Conservation (phyloP, 441 rosid genomes). For the Flueggea neowawraea region DNA sequence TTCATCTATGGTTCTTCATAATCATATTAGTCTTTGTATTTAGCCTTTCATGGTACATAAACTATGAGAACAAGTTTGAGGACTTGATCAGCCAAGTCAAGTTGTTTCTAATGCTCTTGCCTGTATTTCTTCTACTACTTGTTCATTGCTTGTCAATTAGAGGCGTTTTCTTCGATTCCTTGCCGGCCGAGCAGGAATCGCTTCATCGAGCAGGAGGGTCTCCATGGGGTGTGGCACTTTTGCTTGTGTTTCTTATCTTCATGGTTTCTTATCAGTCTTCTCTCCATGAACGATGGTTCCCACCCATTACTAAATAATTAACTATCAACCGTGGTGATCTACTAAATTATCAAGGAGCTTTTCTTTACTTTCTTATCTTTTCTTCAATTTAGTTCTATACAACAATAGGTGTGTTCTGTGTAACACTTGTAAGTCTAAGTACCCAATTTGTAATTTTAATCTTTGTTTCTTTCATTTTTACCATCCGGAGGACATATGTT, state of each 20-base stretch:
- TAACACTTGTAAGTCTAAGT: too few relatives aligned
- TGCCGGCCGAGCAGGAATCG: constrained; percentile 55
- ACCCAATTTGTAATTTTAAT: too few relatives aligned
- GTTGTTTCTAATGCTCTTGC: constrained; percentile 54
- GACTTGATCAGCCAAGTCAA: constrained; percentile 52
- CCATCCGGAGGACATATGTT: too few relatives aligned
- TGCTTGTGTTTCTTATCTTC: constrained; percentile 57
- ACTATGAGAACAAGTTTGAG: constrained; percentile 54
- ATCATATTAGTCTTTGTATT: constrained; percentile 37
- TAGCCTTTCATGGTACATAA: constrained; percentile 72
- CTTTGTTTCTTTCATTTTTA: too few relatives aligned
- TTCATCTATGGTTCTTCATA: constrained; percentile 56
- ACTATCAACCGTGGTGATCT: neutral
- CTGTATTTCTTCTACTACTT: constrained; percentile 50
- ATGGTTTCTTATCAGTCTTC: constrained; percentile 68
- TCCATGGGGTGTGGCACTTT: constrained; percentile 77
- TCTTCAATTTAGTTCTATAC: too few relatives aligned
- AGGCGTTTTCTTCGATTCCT: constrained; percentile 23
- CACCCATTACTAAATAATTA: constrained; percentile 35
- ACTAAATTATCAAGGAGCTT: too few relatives aligned
- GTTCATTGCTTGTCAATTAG: constrained; percentile 45
- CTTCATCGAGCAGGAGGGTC: constrained; percentile 72
- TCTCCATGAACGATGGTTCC: constrained; percentile 73
- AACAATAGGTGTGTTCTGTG: too few relatives aligned
- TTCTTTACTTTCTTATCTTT: too few relatives aligned